These are phyloP conservation scores for Alternaria arbusti DNA, from an alignment of 2,329 filamentous ascomycete genomes.

Conservation along the genomic window DNA sequence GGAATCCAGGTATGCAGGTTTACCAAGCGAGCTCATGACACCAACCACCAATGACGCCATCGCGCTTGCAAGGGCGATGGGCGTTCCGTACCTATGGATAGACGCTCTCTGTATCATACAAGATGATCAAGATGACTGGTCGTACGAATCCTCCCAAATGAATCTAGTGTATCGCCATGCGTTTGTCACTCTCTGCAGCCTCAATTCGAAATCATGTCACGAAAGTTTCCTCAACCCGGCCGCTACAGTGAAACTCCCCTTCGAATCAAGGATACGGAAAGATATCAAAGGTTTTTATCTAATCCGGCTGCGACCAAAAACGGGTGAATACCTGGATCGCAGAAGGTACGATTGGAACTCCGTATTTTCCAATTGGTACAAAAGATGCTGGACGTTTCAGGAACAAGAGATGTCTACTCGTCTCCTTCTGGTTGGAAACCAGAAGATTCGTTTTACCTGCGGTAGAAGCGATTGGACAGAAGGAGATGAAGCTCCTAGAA, in stretches of 20 bases:
- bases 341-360: neutral
- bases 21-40: neutral
- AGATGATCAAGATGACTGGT: neutral
- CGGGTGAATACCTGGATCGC: too few relatives aligned
- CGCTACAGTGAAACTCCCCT: fast-evolving
- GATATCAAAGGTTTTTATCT: neutral
- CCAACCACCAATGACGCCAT: neutral
- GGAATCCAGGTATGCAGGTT: fast-evolving
- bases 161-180: neutral
- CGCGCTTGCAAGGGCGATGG: neutral
- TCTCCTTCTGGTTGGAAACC: neutral
- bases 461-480: neutral
- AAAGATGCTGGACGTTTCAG: neutral
- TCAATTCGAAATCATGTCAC: neutral
- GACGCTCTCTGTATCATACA: neutral
- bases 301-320: neutral
- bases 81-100: neutral
- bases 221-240: neutral
- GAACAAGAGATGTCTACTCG: neutral
- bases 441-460: neutral
- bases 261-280: neutral
- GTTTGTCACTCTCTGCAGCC: neutral
- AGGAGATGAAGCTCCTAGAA: neutral
- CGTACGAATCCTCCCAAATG: neutral
- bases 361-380: neutral